Evolutionary conservation across 306 rosid species (phyloP).

Genomic region (Canavalia gladiata): DNA sequence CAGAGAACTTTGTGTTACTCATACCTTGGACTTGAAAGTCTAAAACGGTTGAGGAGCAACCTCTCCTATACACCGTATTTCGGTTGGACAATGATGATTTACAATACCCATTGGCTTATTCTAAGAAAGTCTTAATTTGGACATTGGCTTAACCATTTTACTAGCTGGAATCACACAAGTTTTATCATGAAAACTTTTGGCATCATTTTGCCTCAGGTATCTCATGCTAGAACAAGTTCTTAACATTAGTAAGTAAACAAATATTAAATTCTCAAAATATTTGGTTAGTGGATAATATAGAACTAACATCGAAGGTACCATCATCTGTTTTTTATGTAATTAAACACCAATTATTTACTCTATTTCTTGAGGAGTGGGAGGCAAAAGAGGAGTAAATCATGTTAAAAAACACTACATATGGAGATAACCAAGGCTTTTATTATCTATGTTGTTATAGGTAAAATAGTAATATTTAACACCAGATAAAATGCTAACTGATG

Average conservation of each 20-base stretch:
- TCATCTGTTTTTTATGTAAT: neutral
- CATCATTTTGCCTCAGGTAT: neutral
- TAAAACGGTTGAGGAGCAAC: constrained; percentile 13
- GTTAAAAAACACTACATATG: neutral
- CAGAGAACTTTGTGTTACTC: constrained; percentile 6
- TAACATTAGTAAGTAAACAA: neutral
- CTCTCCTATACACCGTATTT: constrained; percentile 13
- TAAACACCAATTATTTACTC: neutral
- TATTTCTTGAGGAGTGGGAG: neutral
- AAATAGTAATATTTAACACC: neutral
- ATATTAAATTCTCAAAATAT: neutral
- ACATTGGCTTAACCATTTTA: constrained; percentile 8
- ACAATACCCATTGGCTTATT: neutral
- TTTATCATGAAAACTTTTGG: neutral
- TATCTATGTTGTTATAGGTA: neutral
- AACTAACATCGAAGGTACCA: neutral
- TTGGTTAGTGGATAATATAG: neutral
- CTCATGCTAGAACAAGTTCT: constrained; percentile 1
- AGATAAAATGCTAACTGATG: neutral
- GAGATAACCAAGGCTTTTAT: constrained; percentile 6
- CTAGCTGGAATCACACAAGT: constrained; percentile 16
- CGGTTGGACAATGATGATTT: neutral
- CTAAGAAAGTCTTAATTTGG: neutral
- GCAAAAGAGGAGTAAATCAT: neutral
- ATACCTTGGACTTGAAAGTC: neutral